These are phyloP conservation scores for Naganishia randhawae DNA, from an alignment of 768 basidiomycete species.

Conservation along the genomic window DNA sequence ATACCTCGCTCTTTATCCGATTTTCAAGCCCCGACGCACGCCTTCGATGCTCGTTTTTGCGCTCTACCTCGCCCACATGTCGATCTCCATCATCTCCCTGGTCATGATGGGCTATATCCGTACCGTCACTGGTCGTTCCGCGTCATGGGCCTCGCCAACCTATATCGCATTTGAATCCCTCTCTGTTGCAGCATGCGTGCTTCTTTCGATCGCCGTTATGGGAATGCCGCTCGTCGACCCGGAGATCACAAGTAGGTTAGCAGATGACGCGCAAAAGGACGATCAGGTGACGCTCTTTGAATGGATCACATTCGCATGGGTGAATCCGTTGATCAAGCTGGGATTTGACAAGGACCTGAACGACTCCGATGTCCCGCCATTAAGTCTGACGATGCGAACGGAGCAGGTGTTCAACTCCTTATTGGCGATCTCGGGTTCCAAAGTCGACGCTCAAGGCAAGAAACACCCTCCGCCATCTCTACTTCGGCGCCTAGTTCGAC, in stretches of 20 bases:
- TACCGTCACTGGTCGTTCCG: conserved; percentile 25
- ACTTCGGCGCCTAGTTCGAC: conserved; percentile 35
- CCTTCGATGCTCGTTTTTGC: conserved; percentile 37
- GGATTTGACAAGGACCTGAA: conserved; percentile 43
- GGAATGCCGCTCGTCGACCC: conserved; percentile 35
- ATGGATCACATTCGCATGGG: conserved; percentile 48
- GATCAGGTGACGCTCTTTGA: conserved; percentile 41
- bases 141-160: conserved; percentile 34
- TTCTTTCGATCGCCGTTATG: conserved; percentile 31
- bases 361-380: conserved; percentile 40
- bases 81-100: conserved; percentile 33
- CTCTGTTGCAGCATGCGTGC: conserved; percentile 28
- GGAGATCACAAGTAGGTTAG: not conserved
- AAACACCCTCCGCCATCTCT: conserved; percentile 24
- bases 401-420: conserved; percentile 30
- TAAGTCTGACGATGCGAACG: conserved; percentile 39
- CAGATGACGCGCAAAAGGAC: conserved; percentile 35
- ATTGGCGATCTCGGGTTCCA: conserved; percentile 1
- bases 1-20: conserved; percentile 33
- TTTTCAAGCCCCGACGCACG: conserved; percentile 36
- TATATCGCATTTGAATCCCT: conserved; percentile 32
- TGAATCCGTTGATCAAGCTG: conserved; percentile 39
- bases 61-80: conserved; percentile 34
- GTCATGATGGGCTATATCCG: conserved; percentile 33
- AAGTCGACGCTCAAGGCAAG: conserved; percentile 2